Base-by-base conservation (phyloP, 805 yeast genomes). In the Metschnikowia colocasiae region DNA sequence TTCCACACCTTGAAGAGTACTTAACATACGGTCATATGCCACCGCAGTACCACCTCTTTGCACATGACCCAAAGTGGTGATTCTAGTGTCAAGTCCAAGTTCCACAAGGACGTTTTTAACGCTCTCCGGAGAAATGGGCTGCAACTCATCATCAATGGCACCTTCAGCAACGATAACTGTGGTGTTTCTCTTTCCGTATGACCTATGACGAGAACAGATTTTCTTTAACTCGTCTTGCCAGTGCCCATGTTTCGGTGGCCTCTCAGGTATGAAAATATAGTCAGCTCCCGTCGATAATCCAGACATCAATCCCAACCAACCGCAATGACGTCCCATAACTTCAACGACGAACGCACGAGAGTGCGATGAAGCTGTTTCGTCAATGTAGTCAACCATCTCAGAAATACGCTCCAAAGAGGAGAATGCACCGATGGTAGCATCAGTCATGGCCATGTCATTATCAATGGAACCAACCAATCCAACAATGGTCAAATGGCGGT, bases 291-390 rank as follows among this genome's bases (percentile, higher is more conserved):
- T 88, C 37, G 98, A 90, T 52, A 92, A 84, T 62, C 98, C 99
- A 3, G 99, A 95, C 94, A 90, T 91, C 57, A 94, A 74, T 1
- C 95, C 98, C 59, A 94, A 79, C 99, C 99, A 94, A 53, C 99
- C 99, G 76, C 99, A 94, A 67, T 94, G 97, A 63, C 99, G 82
- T 52, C 99, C 99, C 99, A 94, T 94, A 34, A 94, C 99, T 67
- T 94, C 99, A 50, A 94, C 87, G 37, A 94, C 97, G 65, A 94
- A 94, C 6, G 99, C 99, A 62, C 99, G 81, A 12, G 96, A 88
- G 67, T 94, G 99, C 2, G 98, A 92, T 56, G 87, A 81, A 15
- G 99, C 99, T 31, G 99, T 94, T 44, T 97, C 96, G 67, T 91
- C 97, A 57, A 94, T 94, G 72, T 89, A 92, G 68, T 94, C 98